Base-by-base conservation (phyloP, 1,139 yeast genomes). In the Spencermartinsiella ligniputridi region DNA sequence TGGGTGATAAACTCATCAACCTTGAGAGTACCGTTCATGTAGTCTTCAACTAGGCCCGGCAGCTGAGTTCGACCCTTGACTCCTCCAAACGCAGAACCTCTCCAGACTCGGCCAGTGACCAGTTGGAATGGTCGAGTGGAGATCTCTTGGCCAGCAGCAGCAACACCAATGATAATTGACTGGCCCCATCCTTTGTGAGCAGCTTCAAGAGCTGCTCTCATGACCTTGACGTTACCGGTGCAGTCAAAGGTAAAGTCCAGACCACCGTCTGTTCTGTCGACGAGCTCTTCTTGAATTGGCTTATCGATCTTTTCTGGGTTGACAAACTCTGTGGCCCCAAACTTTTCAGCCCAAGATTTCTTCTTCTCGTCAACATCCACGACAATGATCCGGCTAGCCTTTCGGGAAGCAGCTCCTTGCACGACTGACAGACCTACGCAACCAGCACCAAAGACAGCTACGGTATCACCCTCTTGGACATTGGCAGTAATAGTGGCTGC, bases 161-260 rank as follows among this genome's bases (percentile, higher is more conserved):
- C 98, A 57, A 94, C 98, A 64, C 98, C 98, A 64, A 92, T 92
- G 61, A 92, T 75, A 58, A 92, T 76, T 20, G 96, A 88, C 61
- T 83, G 80, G 68, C 98, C 98, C 97, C 98, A 94, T 54, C 98
- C 98, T 72, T 90, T 90, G 75, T 92, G 97, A 67, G 96, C 88
- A 30, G 96, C 88, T 73, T 92, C 97, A 56, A 92, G 76, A 17
- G 98, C 98, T 61, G 79, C 74, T 72, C 97, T 82, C 98, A 92
- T 92, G 44, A 92, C 98, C 39, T 78, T 69, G 50, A 83, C 92
- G 64, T 92, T 94, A 72, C 98, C 98, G 45, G 98, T 92, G 75
- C 97, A 90, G 72, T 94, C 98, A 63, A 92, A 92, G 33, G 97
- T 90, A 71, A 67, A 88, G 63, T 92, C 98, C 54, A 90, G 78